phyloP scores from a whole-genome alignment of 441 rosid species.

The Dalechampia spathulata region DNA sequence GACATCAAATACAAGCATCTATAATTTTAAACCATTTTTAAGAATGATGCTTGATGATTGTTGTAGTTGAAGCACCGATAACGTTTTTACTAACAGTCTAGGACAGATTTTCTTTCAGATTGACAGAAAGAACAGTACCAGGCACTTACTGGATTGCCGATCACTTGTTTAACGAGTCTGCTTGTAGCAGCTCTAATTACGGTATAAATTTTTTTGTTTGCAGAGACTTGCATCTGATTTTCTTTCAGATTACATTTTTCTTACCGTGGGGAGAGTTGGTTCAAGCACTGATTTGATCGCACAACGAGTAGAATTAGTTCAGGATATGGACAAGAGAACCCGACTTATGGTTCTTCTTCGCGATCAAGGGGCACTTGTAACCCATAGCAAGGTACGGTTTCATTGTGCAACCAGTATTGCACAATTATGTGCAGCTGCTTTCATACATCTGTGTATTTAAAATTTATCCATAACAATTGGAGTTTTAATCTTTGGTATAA shows the following conservation, averaged over 20 bases:
- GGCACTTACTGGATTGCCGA: neutral
- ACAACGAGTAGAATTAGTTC: conserved; percentile 74
- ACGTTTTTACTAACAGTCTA: neutral
- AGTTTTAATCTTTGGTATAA: no score
- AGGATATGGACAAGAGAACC: conserved; percentile 75
- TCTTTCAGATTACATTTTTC: conserved; percentile 62
- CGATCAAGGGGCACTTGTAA: conserved; percentile 51
- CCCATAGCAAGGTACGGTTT: conserved; percentile 45
- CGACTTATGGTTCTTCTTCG: conserved; percentile 71
- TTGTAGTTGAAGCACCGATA: neutral
- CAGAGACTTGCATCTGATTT: conserved; percentile 91
- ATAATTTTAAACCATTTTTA: neutral
- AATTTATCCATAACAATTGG: neutral
- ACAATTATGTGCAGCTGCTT: neutral
- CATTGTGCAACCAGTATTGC: neutral
- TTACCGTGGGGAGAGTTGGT: conserved; percentile 90
- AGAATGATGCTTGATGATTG: neutral
- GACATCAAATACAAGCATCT: neutral
- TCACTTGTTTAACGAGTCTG: neutral
- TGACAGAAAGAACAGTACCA: neutral
- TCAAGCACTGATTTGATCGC: conserved; percentile 83
- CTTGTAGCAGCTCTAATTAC: neutral
- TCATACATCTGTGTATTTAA: neutral
- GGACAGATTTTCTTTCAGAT: neutral
- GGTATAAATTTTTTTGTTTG: conserved; percentile 11